Evolutionary conservation across 345 rosid genomes (phyloP).

Genomic region (Pugionium cornutum): DNA sequence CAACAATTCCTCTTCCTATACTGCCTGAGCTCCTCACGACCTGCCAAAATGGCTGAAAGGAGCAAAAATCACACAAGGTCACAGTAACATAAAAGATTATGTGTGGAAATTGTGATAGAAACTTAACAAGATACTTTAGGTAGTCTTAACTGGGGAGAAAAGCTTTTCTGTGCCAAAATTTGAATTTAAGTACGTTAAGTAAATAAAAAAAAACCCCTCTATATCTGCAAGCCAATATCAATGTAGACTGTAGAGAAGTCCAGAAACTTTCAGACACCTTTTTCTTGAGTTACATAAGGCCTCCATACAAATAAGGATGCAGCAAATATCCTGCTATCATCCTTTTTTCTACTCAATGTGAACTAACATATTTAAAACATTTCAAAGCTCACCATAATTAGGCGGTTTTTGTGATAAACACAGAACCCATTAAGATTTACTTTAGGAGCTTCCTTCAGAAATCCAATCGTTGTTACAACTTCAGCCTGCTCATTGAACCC

Average conservation of each 20-base stretch:
- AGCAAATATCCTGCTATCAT: not conserved
- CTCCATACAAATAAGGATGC: not conserved
- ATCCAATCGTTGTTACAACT: conserved; percentile 85
- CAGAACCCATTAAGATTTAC: conserved; percentile 76
- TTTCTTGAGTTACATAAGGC: not conserved
- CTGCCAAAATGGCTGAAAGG: conserved; percentile 85
- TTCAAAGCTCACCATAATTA: conserved; percentile 61
- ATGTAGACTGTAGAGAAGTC: not conserved
- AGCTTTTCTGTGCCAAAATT: not conserved
- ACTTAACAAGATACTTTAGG: conserved; percentile 2
- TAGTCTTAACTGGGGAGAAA: not conserved
- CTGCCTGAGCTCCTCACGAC: conserved; percentile 52
- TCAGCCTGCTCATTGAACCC: conserved; percentile 53
- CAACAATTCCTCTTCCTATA: conserved; percentile 90
- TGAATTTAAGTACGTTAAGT: not conserved
- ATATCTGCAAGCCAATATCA: conserved; percentile 16
- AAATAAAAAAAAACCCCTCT: not conserved
- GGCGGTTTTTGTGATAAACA: conserved; percentile 89
- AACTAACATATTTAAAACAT: conserved; percentile 14
- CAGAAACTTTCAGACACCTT: conserved; percentile 4
- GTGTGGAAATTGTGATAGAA: not conserved
- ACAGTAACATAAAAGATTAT: conserved; percentile 9
- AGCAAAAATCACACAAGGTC: conserved; percentile 11
- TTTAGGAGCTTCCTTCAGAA: conserved; percentile 87
- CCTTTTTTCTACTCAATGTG: conserved; percentile 5